Evolutionary conservation across 176 grass and related monocot genomes (phyloP).

Genomic region (Pharus latifolius): DNA sequence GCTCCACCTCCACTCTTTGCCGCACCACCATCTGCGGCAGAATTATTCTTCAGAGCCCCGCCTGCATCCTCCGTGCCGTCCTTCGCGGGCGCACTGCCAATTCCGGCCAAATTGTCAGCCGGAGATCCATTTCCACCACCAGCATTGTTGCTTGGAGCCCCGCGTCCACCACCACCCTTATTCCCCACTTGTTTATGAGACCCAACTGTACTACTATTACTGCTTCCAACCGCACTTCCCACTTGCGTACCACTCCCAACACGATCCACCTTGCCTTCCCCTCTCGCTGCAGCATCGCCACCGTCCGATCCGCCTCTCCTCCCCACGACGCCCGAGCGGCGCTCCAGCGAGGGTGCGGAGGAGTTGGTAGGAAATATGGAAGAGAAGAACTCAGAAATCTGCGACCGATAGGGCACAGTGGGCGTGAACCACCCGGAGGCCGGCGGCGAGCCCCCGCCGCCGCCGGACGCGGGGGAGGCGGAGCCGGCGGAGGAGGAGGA

Average conservation of each 20-base stretch:
- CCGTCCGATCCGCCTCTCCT: conserved; percentile 25
- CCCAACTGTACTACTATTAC: background rate
- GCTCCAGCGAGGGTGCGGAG: conserved; percentile 7
- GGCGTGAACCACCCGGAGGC: conserved; percentile 23
- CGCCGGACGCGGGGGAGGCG: background rate
- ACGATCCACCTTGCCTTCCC: background rate
- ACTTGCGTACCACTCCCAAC: background rate
- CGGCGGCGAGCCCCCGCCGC: background rate
- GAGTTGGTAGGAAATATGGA: conserved; percentile 46
- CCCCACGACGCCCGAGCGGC: background rate
- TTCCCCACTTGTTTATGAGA: conserved; percentile 7
- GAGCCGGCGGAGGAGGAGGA: conserved; percentile 6
- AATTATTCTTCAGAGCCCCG: background rate
- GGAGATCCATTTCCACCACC: background rate
- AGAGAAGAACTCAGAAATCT: conserved; percentile 59
- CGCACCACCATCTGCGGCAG: background rate
- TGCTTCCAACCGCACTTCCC: background rate
- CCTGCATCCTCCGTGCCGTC: background rate
- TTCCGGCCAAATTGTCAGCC: background rate
- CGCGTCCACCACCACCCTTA: background rate
- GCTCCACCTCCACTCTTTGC: background rate
- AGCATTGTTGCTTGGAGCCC: conserved; percentile 21
- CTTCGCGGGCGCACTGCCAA: background rate
- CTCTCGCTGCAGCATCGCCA: background rate
- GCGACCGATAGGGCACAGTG: conserved; percentile 65